Conservation (phyloP, 2,329 filamentous ascomycete genomes). For the Ophiocordyceps camponoti-floridani region DNA sequence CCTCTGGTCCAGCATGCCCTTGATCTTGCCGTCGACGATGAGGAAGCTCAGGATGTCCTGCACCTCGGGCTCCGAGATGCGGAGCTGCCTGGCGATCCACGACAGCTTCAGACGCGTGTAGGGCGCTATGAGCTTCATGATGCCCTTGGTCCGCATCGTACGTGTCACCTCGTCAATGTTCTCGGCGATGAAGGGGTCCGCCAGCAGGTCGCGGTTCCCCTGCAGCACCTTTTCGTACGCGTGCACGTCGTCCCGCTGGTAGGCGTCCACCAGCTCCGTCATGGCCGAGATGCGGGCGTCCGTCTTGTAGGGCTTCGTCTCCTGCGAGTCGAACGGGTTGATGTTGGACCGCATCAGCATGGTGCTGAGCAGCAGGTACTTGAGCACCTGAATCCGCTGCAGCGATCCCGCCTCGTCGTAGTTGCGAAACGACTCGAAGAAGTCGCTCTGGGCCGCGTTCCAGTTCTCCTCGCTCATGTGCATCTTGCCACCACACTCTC, state of each 20-base stretch:
- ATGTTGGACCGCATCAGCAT: conserved; percentile 99
- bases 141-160: conserved; percentile 92
- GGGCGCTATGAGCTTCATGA: conserved; percentile 81
- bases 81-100: conserved; percentile 78
- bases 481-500: conserved; percentile 98
- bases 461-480: conserved; percentile 99
- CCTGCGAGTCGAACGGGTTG: conserved; percentile 96
- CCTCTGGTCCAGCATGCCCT: conserved; percentile 79
- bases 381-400: conserved; percentile 91
- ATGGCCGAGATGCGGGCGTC: conserved; percentile 91
- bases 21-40: conserved; percentile 76
- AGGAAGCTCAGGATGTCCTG: conserved; percentile 92
- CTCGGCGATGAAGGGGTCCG: conserved; percentile 91
- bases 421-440: conserved; percentile 97
- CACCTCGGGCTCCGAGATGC: conserved; percentile 70
- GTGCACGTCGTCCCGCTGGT: conserved; percentile 88
- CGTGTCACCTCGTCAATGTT: conserved; percentile 98
- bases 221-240: conserved; percentile 76
- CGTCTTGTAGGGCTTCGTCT: conserved; percentile 95
- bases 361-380: conserved; percentile 88
- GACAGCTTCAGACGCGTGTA: conserved; percentile 81
- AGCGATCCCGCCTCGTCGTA: conserved; percentile 96
- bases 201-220: conserved; percentile 73
- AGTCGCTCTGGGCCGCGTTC: conserved; percentile 92
- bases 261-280: conserved; percentile 92